Conservation (phyloP, 192 early-diverging fungal genomes). For the Backusella westeae region DNA sequence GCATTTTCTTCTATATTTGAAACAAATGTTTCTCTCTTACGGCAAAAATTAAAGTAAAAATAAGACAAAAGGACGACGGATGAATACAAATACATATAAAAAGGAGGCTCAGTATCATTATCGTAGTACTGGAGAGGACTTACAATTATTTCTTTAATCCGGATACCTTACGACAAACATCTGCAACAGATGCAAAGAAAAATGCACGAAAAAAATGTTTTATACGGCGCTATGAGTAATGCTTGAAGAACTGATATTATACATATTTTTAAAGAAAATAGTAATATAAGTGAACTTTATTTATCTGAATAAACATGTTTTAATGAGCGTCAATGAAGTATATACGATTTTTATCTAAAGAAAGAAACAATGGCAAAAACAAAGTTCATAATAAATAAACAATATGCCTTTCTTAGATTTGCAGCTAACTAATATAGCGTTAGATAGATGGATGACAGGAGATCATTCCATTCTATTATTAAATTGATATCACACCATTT, state of each 20-base stretch:
- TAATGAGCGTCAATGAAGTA: neutral
- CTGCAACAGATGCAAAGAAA: neutral
- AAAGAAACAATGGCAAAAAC: slow-evolving; percentile 3
- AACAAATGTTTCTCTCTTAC: neutral
- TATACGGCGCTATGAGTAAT: neutral
- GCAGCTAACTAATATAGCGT: neutral
- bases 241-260: neutral
- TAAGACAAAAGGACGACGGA: neutral
- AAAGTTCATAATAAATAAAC: neutral
- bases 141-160: neutral
- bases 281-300: neutral
- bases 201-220: neutral
- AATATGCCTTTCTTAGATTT: neutral
- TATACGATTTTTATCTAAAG: neutral
- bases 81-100: too few relatives aligned
- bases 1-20: neutral
- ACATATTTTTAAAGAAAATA: neutral
- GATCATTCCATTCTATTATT: slow-evolving; percentile 1
- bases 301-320: neutral
- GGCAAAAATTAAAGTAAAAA: neutral
- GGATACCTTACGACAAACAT: neutral
- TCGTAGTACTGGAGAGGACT: neutral
- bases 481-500: neutral
- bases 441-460: neutral
- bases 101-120: too few relatives aligned